These are phyloP conservation scores for Pyricularia sp. DNA, from an alignment of 2,329 filamentous ascomycete genomes.

Conservation along the genomic window DNA sequence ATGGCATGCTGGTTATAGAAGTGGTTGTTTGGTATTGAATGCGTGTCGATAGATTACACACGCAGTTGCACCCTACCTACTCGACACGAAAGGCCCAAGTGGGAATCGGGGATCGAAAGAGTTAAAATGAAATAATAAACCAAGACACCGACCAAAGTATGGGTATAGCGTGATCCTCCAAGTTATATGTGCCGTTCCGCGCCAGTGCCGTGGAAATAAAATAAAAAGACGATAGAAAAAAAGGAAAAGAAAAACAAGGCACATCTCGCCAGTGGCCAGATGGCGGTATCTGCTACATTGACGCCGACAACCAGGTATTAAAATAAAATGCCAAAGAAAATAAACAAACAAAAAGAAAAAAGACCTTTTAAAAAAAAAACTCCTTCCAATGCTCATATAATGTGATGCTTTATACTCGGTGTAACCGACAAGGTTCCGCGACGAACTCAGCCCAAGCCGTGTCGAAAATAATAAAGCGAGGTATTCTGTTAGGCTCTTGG, in stretches of 20 bases:
- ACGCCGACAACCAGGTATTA: background rate
- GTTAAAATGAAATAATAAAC: background rate
- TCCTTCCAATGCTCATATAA: background rate
- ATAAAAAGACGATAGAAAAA: background rate
- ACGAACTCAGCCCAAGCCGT: background rate
- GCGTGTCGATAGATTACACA: background rate
- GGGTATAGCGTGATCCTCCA: constrained; percentile 1
- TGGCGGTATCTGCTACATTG: background rate
- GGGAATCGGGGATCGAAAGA: constrained; percentile 18
- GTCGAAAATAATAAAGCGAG: background rate
- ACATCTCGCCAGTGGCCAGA: background rate
- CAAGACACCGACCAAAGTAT: background rate
- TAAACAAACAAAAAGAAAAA: background rate
- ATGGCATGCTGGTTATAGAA: background rate
- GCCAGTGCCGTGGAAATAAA: background rate
- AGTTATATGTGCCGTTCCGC: background rate
- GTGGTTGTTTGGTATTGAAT: background rate
- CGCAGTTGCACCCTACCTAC: background rate
- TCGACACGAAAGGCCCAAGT: background rate
- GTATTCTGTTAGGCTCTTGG: background rate
- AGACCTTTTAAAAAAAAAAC: background rate
- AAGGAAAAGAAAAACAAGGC: background rate
- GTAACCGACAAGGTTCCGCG: background rate
- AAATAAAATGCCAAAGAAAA: background rate
- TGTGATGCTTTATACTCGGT: background rate